Evolutionary conservation across 116 monocot species (phyloP), one percentile per base, ranked within the genome.

Genomic region (Posidonia oceanica): DNA sequence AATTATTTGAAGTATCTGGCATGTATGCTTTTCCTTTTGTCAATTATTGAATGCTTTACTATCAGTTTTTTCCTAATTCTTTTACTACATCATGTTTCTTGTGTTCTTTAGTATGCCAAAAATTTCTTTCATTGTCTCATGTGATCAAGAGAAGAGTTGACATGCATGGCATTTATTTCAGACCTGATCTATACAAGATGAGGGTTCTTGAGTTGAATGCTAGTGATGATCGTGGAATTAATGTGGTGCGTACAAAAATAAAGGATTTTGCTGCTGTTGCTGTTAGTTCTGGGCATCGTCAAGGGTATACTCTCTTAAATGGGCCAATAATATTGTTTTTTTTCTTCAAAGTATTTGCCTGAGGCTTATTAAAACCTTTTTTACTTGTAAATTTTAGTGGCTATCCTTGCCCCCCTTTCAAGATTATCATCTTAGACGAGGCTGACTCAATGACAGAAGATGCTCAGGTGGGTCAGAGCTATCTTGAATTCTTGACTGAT

Each of bases 391-490:
- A 52, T 36, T 77, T 36, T 59, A 87, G 90, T 54, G 77, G 83
- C 20, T 98, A 87, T 74, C 90, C 90, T 48, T 98, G 93, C 44
- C 93, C 97, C 36, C 93, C 89, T 62, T 98, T 75, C 80, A 98
- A 98, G 83, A 98, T 98, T 42, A 93, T 98, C 23, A 87, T 98
- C 71, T 74, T 98, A 29, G 93, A 98, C 75, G 97, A 98, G 80
- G 97, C 97, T 64, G 97, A 98, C 77, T 98, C 97, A 29, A 98
- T 98, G 97, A 98, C 97, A 42, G 90, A 98, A 83, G 90, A 98
- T 84, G 97, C 97, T 78, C 97, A 97, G 83, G 97, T 88, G n/a
- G 39, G 68, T 10, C 14, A 63, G 3, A 15, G 10, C 15, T 52
- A 53, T 68, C 0, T 23, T 38, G 65, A n/a, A 39, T n/a, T 68